Base-by-base conservation (phyloP, 208 protist species). In the Leishmania braziliensis region DNA sequence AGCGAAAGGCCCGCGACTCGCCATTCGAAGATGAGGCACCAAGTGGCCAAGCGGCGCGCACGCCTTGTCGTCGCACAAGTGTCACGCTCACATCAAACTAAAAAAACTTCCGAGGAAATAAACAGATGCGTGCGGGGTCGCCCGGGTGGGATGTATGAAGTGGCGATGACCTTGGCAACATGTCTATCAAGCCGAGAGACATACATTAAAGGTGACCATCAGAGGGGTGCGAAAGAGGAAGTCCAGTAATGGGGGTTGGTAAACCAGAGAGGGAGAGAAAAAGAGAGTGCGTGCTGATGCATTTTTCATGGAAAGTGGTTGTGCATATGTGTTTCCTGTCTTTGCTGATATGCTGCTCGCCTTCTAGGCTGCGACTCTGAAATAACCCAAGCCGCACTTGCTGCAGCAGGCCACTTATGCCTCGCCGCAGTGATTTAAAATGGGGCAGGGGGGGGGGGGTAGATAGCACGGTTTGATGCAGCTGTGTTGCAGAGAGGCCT, bases 21-120 rank as follows among this genome's bases (percentile, higher is more conserved):
- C 77, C 81, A 85, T 85, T 82, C 81, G 73, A 85, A 79, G 82
- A 82, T 69, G 77, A 78, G 79, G 54, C n/a, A 48, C 53, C 73
- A 77, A n/a, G 29, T 50, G 36, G 5, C 14, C 54, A 39, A 77
- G 73, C 43, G 8, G 50, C 23, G 26, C 14, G 3, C 20, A 16
- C 66, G 2, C 2, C 16, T 14, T 48, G 36, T 50, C 18, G 36
- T 71, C 66, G 43, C 12, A 16, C 39, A 10, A 63, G 58, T 3
- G 9, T 9, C 58, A 39, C 62, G 5, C 16, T 51, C 29, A 5
- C 68, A 16, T 8, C 33, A 33, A 46, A n/a, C 10, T 26, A 46
- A 71, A 70, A 70, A 51, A 5, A 33, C 29, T 43, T 26, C 48
- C 9, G 33, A 16, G 9, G n/a, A 23, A 50, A 39, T 33, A 33